Evolutionary conservation across 164 flowering plant genomes (phyloP).

Genomic region (Vitis cinerea): DNA sequence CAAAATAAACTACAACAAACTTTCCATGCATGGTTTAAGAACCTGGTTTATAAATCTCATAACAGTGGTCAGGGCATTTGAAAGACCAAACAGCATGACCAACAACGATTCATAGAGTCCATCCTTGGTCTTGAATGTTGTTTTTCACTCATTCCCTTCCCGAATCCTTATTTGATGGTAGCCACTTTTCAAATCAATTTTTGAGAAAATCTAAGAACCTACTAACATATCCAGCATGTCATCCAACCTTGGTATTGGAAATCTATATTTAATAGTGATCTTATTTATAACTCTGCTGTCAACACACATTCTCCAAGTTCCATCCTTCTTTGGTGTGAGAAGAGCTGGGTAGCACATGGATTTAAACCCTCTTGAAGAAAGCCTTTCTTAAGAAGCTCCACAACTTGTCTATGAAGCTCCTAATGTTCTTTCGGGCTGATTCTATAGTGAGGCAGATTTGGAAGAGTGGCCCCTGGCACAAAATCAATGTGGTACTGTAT

Average conservation of each 20-base stretch:
- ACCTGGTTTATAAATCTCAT: slow-evolving; percentile 2
- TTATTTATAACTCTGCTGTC: too few relatives aligned
- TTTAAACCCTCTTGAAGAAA: not conserved
- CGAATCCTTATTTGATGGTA: too few relatives aligned
- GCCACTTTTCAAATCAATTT: too few relatives aligned
- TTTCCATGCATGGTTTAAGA: not conserved
- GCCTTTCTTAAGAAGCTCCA: not conserved
- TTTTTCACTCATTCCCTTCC: slow-evolving; percentile 1
- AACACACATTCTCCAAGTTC: too few relatives aligned
- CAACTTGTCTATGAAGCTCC: not conserved
- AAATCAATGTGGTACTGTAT: not conserved
- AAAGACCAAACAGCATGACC: slow-evolving; percentile 7
- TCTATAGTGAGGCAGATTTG: not conserved
- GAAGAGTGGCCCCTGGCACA: not conserved
- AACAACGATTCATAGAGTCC: slow-evolving; percentile 5
- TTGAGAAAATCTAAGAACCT: too few relatives aligned
- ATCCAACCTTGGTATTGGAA: not conserved
- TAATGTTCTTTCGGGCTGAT: not conserved
- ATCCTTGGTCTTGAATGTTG: slow-evolving; percentile 4
- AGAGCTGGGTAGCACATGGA: not conserved
- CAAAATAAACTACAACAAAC: slow-evolving; percentile 6
- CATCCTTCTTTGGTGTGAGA: not conserved
- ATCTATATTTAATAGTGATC: not conserved
- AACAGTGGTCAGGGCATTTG: slow-evolving; percentile 2
- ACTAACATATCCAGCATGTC: not conserved